phyloP scores from a whole-genome alignment of 768 basidiomycete genomes.

The Psilocybe cubensis region DNA sequence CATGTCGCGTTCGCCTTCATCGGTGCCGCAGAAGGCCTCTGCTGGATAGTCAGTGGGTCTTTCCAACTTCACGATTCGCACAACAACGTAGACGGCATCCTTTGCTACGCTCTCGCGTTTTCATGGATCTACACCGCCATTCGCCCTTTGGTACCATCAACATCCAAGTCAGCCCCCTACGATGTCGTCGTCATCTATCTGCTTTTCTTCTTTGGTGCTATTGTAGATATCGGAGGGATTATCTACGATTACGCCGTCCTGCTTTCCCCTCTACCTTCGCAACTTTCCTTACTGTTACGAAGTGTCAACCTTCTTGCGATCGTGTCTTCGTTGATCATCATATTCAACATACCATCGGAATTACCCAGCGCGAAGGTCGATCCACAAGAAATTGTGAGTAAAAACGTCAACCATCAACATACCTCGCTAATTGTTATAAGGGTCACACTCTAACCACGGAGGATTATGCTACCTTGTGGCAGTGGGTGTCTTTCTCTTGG shows the following conservation, averaged over 20 bases:
- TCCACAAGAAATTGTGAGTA: conserved; percentile 63
- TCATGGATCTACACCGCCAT: conserved; percentile 73
- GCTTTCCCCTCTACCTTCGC: conserved; percentile 44
- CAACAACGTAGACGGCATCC: conserved; percentile 37
- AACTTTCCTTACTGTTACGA: conserved; percentile 28
- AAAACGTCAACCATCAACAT: neutral
- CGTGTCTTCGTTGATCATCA: conserved; percentile 44
- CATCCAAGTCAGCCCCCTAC: conserved; percentile 61
- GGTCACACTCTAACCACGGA: conserved; percentile 77
- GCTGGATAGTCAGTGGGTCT: conserved; percentile 59
- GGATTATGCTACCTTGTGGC: conserved; percentile 73
- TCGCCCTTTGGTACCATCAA: conserved; percentile 55
- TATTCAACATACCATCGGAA: conserved; percentile 66
- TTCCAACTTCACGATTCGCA: conserved; percentile 46
- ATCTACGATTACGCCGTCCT: conserved; percentile 53
- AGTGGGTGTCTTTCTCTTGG: conserved; percentile 77
- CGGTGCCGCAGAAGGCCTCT: conserved; percentile 56
- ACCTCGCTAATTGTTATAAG: conserved; percentile 63
- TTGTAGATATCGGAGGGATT: conserved; percentile 55
- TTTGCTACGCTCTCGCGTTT: conserved; percentile 49
- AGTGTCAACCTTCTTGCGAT: conserved; percentile 48
- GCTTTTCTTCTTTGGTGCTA: conserved; percentile 46
- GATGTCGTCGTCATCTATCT: conserved; percentile 66
- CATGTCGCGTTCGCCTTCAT: conserved; percentile 57
- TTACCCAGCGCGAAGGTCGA: conserved; percentile 57